phyloP scores from a whole-genome alignment of 2,329 filamentous ascomycete genomes.

The Colletotrichum gigasporum region DNA sequence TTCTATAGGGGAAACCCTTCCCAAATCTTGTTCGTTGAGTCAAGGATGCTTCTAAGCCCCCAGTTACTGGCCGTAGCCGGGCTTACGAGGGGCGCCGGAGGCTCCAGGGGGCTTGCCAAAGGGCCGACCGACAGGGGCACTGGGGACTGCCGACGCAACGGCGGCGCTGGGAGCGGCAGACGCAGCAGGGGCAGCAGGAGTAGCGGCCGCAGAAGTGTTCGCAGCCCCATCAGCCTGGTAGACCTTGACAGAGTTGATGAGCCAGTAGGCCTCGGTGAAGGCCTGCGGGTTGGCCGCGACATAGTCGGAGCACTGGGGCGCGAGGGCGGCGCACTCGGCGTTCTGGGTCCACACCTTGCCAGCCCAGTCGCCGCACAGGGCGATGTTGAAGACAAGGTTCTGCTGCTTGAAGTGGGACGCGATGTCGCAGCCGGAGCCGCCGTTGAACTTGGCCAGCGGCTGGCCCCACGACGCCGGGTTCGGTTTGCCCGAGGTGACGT shows the following conservation, averaged over 20 bases:
- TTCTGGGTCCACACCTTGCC: constrained; percentile 72
- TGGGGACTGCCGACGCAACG: no score
- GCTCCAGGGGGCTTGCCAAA: no score
- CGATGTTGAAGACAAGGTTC: constrained; percentile 82
- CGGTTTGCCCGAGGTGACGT: constrained; percentile 68
- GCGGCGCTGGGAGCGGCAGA: no score
- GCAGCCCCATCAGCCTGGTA: constrained; percentile 53
- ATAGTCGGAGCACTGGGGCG: constrained; percentile 74
- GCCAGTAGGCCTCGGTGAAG: constrained; percentile 81
- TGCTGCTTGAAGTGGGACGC: constrained; percentile 74
- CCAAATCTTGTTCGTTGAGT: no score
- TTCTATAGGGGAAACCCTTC: background rate
- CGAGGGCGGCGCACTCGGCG: constrained; percentile 66
- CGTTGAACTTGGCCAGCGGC: constrained; percentile 74
- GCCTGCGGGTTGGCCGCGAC: constrained; percentile 75
- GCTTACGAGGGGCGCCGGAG: no score
- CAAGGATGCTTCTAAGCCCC: no score
- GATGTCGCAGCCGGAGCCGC: constrained; percentile 76
- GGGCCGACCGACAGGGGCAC: no score
- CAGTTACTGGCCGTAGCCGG: no score
- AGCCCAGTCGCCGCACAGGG: constrained; percentile 91
- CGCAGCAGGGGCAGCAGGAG: background rate
- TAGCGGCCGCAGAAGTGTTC: background rate
- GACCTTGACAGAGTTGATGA: constrained; percentile 76
- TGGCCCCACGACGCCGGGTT: constrained; percentile 74